These are phyloP conservation scores for Phytophthora ohioensis DNA, from an alignment of 352 stramenopile species.

Conservation along the genomic window DNA sequence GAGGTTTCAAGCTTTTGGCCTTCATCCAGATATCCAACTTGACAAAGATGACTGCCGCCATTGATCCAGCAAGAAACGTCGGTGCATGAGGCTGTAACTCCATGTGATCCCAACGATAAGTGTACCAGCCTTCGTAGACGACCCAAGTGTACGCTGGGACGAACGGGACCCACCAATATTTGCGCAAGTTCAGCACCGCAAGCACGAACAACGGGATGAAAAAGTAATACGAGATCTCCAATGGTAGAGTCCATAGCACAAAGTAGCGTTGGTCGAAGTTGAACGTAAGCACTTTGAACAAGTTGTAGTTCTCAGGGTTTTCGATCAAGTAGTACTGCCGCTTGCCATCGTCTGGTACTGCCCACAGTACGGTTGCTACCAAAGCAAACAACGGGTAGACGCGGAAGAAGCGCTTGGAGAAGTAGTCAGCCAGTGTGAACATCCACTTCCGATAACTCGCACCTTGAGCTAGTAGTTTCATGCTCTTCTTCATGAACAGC, in stretches of 20 bases:
- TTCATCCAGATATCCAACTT: slow-evolving; percentile 30
- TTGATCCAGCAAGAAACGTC: slow-evolving; percentile 32
- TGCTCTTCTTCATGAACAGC: slow-evolving; percentile 46
- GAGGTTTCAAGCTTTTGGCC: not conserved
- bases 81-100: slow-evolving; percentile 22
- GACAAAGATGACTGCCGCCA: slow-evolving; percentile 41
- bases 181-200: slow-evolving; percentile 17
- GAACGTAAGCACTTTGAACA: slow-evolving; percentile 49
- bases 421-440: slow-evolving; percentile 43
- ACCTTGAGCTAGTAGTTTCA: slow-evolving; percentile 22
- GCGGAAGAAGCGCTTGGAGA: slow-evolving; percentile 47
- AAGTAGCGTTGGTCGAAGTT: slow-evolving; percentile 35
- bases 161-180: slow-evolving; percentile 33
- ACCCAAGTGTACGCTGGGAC: slow-evolving; percentile 33
- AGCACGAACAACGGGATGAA: slow-evolving; percentile 43
- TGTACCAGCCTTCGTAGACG: slow-evolving; percentile 21
- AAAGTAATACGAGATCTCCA: slow-evolving; percentile 45
- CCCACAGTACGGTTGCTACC: slow-evolving; percentile 34
- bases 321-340: slow-evolving; percentile 32
- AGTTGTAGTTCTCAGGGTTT: slow-evolving; percentile 33
- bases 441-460: slow-evolving; percentile 27
- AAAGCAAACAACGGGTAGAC: slow-evolving; percentile 62
- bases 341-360: slow-evolving; percentile 36
- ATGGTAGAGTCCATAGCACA: slow-evolving; percentile 48
- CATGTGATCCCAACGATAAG: slow-evolving; percentile 32